phyloP scores from a whole-genome alignment of 1,284 basidiomycete species.

The Pyrrhoderma noxium region DNA sequence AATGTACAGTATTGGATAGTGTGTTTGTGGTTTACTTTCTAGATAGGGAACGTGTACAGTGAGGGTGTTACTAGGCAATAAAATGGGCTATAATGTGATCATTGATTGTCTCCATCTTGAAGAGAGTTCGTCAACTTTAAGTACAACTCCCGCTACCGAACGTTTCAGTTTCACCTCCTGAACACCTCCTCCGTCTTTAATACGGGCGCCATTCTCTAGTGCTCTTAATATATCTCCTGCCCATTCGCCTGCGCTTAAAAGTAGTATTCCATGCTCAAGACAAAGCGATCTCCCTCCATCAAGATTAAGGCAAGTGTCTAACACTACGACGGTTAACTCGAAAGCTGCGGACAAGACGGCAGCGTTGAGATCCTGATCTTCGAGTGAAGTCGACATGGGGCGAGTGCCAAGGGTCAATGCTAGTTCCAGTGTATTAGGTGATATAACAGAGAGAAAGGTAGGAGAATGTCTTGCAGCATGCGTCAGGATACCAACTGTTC shows the following conservation, averaged over 20 bases:
- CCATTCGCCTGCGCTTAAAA: slow-evolving; percentile 80
- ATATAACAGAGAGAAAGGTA: slow-evolving; percentile 73
- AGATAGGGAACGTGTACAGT: too few relatives aligned
- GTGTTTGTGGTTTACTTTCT: too few relatives aligned
- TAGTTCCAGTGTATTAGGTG: slow-evolving; percentile 76
- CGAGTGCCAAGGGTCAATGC: slow-evolving; percentile 70
- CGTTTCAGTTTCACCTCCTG: slow-evolving; percentile 54
- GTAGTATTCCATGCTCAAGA: slow-evolving; percentile 63
- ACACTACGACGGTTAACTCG: slow-evolving; percentile 68
- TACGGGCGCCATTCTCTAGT: slow-evolving; percentile 57
- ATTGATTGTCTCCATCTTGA: slow-evolving; percentile 73
- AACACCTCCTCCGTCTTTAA: slow-evolving; percentile 59
- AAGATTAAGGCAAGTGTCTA: slow-evolving; percentile 69
- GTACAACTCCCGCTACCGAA: slow-evolving; percentile 70
- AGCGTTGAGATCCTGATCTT: slow-evolving; percentile 44
- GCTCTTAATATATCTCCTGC: slow-evolving; percentile 59
- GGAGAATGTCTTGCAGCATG: slow-evolving; percentile 75
- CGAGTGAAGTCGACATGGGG: slow-evolving; percentile 45
- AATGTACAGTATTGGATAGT: too few relatives aligned
- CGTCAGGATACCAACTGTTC: slow-evolving; percentile 73
- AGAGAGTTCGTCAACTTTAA: slow-evolving; percentile 73
- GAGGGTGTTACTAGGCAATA: too few relatives aligned
- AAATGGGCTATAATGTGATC: slow-evolving; percentile 27
- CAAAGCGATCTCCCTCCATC: slow-evolving; percentile 72
- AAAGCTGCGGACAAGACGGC: slow-evolving; percentile 67